A percentile compares a stretch with the other conserved stretches of the same genome.
phyloP scores from a whole-genome alignment of 2,329 filamentous ascomycete genomes.

The Calonectria pseudoreteaudii region DNA sequence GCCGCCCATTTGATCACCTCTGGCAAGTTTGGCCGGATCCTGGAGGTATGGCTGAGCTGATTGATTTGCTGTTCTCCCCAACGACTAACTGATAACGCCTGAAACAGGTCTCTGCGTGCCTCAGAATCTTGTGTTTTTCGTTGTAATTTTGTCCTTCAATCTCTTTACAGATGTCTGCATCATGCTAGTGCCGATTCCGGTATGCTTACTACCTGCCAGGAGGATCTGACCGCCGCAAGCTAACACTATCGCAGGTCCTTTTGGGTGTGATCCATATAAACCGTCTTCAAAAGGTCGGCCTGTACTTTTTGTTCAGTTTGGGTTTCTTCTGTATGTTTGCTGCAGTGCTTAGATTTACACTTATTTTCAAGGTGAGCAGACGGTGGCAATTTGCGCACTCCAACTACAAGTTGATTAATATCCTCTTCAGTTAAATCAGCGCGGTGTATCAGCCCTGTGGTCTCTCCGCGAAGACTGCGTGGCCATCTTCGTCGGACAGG shows the following conservation, averaged over 20 bases:
- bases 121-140: neutral
- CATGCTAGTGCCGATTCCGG: neutral
- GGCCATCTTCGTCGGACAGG: neutral
- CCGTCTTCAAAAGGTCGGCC: neutral
- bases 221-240: too few species aligned
- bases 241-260: neutral
- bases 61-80: rapidly evolving
- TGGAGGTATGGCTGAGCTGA: neutral
- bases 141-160: neutral
- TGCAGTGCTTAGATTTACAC: neutral
- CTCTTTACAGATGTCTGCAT: neutral
- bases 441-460: neutral
- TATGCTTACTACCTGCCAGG: neutral
- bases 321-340: neutral
- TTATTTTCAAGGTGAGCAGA: neutral
- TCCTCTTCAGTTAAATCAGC: neutral
- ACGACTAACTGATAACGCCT: neutral
- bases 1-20: neutral
- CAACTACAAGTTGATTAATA: neutral
- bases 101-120: neutral
- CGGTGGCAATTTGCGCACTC: neutral
- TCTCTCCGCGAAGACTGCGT: neutral
- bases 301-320: neutral
- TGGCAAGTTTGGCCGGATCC: slow-evolving; percentile 8
- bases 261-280: neutral